A percentile compares a stretch with the other conserved stretches of the same genome.
These are phyloP conservation scores for Leccinellum luteum DNA, from an alignment of 768 basidiomycete species.

Conservation along the genomic window DNA sequence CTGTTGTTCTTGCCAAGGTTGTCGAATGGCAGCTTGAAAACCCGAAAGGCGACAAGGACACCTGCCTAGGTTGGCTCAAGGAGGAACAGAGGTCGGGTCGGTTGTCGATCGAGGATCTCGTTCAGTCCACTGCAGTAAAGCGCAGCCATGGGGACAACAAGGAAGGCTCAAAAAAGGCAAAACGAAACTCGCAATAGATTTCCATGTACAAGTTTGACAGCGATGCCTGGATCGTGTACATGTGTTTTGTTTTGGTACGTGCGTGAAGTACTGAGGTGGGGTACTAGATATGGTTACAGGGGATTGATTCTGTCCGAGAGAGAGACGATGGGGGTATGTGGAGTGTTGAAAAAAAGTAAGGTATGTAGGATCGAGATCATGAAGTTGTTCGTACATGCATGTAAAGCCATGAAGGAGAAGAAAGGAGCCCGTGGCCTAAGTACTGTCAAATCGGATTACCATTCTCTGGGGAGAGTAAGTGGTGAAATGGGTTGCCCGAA, in stretches of 20 bases:
- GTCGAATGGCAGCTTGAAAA: slow-evolving; percentile 85
- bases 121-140: slow-evolving; percentile 23
- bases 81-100: slow-evolving; percentile 49
- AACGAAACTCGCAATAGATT: slow-evolving; percentile 16
- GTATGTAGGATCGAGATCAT: slow-evolving; percentile 1
- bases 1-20: slow-evolving; percentile 59
- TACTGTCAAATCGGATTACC: slow-evolving; percentile 5
- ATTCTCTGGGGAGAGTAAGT: slow-evolving; percentile 13
- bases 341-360: background rate
- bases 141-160: slow-evolving; percentile 19
- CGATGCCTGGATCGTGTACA: background rate
- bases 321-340: background rate
- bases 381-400: slow-evolving; percentile 3
- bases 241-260: slow-evolving; percentile 1
- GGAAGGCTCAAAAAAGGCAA: slow-evolving; percentile 31
- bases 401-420: background rate
- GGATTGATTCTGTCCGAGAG: slow-evolving; percentile 4
- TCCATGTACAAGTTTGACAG: background rate
- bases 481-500: slow-evolving; percentile 32
- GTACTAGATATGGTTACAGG: slow-evolving; percentile 23
- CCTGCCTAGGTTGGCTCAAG: slow-evolving; percentile 69
- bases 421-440: background rate
- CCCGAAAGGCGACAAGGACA: slow-evolving; percentile 61
- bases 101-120: slow-evolving; percentile 34
- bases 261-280: background rate